These are phyloP conservation scores for Daedaleopsis nitida DNA, from an alignment of 768 basidiomycete genomes.

Conservation along the genomic window DNA sequence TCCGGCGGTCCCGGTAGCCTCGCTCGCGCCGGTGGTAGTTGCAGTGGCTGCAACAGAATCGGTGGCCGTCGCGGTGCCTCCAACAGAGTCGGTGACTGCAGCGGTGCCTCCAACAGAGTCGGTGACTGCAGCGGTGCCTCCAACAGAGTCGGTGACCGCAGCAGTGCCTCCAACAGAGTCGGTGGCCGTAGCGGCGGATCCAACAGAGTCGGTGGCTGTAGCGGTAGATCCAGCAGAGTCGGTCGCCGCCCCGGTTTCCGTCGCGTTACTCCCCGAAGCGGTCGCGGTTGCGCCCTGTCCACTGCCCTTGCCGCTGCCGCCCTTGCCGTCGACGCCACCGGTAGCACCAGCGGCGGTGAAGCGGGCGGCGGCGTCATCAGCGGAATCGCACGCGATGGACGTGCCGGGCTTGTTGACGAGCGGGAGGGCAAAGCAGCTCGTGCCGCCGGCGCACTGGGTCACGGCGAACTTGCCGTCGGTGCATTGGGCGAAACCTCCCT, in stretches of 20 bases:
- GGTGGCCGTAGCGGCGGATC: neutral
- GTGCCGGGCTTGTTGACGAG: conserved; percentile 44
- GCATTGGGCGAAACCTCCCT: conserved; percentile 44
- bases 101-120: neutral
- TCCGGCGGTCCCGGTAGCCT: neutral
- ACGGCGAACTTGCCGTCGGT: conserved; percentile 35
- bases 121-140: neutral
- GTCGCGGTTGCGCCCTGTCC: neutral
- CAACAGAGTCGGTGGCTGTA: neutral
- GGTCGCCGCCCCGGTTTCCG: neutral
- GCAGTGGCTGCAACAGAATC: neutral
- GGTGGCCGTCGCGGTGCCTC: neutral
- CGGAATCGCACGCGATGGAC: conserved; percentile 37
- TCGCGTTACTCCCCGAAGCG: neutral
- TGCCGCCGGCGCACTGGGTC: conserved; percentile 34
- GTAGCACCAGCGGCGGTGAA: conserved; percentile 37
- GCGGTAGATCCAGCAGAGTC: neutral
- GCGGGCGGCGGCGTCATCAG: conserved; percentile 35
- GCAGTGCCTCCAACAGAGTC: neutral
- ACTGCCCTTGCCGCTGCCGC: neutral
- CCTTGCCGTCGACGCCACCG: conserved; percentile 24
- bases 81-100: neutral
- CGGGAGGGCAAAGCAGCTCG: conserved; percentile 42
- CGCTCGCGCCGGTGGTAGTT: neutral
- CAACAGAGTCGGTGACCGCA: neutral